Percentiles rank a stretch among this genome's conserved stretches.
Evolutionary conservation across 2,329 filamentous ascomycete genomes (phyloP).

Genomic region (Fusarium nodosum): DNA sequence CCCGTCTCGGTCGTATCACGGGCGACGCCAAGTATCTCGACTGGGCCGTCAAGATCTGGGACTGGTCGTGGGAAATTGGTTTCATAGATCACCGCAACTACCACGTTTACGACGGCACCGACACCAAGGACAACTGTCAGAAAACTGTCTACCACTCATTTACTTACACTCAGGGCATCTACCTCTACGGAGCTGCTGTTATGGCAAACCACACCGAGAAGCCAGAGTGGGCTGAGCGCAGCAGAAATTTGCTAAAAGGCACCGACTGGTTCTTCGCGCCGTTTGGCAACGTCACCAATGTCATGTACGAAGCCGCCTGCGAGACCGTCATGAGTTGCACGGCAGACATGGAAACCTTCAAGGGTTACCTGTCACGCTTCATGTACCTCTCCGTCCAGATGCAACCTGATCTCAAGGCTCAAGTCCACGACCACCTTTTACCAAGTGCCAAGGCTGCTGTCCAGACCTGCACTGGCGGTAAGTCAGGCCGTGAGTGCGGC

Average conservation of each 20-base stretch:
- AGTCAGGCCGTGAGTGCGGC: conserved; percentile 68
- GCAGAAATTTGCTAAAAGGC: conserved; percentile 65
- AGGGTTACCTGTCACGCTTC: conserved; percentile 75
- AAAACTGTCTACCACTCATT: conserved; percentile 69
- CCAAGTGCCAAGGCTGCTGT: conserved; percentile 69
- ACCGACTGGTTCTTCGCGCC: conserved; percentile 68
- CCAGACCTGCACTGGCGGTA: conserved; percentile 68
- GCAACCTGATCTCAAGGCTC: conserved; percentile 65
- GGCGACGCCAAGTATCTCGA: conserved; percentile 74
- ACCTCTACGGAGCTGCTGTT: conserved; percentile 73
- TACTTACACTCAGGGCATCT: conserved; percentile 75
- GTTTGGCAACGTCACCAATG: conserved; percentile 64
- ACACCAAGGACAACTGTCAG: conserved; percentile 66
- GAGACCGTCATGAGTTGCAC: conserved; percentile 70
- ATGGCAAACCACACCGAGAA: conserved; percentile 72
- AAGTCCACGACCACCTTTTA: conserved; percentile 63
- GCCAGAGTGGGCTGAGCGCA: conserved; percentile 66
- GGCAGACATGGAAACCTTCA: conserved; percentile 76
- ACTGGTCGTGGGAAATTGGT: conserved; percentile 71
- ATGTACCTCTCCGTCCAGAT: conserved; percentile 71
- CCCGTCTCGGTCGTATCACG: conserved; percentile 78
- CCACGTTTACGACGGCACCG: conserved; percentile 74
- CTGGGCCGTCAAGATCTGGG: conserved; percentile 76
- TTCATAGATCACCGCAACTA: conserved; percentile 67
- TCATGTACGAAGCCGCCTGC: conserved; percentile 78